Evolutionary conservation across 1,284 basidiomycete genomes (phyloP), one percentile per base, ranked within the genome.

Genomic region (Ustilago tritici): DNA sequence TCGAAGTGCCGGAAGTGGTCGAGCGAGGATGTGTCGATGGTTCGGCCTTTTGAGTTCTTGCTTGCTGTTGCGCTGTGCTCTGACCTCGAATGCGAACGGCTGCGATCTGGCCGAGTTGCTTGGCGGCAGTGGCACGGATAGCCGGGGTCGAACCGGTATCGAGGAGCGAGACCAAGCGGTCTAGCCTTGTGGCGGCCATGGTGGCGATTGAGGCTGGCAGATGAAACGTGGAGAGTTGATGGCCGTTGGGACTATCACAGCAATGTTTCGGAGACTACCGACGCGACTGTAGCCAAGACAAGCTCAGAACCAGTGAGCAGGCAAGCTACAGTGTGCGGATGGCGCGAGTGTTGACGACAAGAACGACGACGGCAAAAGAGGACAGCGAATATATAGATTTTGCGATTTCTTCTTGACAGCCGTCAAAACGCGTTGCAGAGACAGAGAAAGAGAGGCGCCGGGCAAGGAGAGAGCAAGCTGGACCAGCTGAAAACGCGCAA

Each of bases 81-180:
- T 74, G 72, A 35, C 72, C 73, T 65, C 80, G 90, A 90, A 81
- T 91, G 90, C 75, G 82, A 28, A 78, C 74, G 11, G 82, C 81
- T 3, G 95, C 94, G 65, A 96, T 90, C 82, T 95, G 93, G 1
- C 94, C 95, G 50, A 97, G 90, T 87, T 97, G 95, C 84, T 93
- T 94, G 10, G 95, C 95, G 4, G 95, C 95, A 17, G 95, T 95
- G 73, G 91, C 91, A 83, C 94, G 90, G 69, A 96, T 92, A 56
- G 93, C 92, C 56, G 90, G 88, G 3, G 93, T 93, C 35, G 94
- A 95, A 56, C 95, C 95, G 52, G 93, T 93, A 87, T 95, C 95
- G 83, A 96, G 91, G 56, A 96, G 89, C 85, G 93, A 90, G 82
- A 96, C 92, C 88, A 96, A 92, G 86, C 94, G 91, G 89, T 96